Conservation (phyloP, 179 eudicot genomes). For the Vitellaria paradoxa region DNA sequence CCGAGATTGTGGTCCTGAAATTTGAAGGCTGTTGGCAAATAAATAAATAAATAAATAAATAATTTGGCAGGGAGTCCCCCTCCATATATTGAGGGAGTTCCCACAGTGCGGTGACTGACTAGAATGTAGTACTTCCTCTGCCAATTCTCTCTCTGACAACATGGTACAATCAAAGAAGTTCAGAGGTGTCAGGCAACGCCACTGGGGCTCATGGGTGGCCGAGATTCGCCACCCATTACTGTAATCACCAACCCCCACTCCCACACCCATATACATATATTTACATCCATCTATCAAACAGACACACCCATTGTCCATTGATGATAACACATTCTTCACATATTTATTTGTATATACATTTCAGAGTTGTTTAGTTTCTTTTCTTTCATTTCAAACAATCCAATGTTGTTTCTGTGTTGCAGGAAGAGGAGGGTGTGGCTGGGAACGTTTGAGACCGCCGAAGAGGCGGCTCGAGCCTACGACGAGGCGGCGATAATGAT, state of each 20-base stretch:
- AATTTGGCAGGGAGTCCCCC: too few species aligned
- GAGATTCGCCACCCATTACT: conserved; percentile 44
- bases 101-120: background rate
- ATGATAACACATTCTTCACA: background rate
- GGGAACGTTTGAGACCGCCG: conserved; percentile 44
- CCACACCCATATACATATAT: too few species aligned
- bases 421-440: conserved; percentile 48
- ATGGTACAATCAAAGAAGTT: conserved; percentile 45
- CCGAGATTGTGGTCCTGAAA: too few species aligned
- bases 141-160: background rate
- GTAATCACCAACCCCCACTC: conserved; percentile 10
- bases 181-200: conserved; percentile 37
- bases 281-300: too few species aligned
- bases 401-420: background rate
- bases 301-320: too few species aligned
- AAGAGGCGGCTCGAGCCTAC: conserved; percentile 44
- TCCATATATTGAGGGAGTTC: too few species aligned
- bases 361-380: background rate
- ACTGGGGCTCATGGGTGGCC: conserved; percentile 49
- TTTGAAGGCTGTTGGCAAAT: too few species aligned
- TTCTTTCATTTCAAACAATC: background rate
- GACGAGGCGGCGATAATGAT: conserved; percentile 42
- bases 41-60: too few species aligned
- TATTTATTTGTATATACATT: background rate
- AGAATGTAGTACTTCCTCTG: background rate